Conservation (phyloP, 1,139 yeast species). For the Kurtzmaniella quercitrusa region DNA sequence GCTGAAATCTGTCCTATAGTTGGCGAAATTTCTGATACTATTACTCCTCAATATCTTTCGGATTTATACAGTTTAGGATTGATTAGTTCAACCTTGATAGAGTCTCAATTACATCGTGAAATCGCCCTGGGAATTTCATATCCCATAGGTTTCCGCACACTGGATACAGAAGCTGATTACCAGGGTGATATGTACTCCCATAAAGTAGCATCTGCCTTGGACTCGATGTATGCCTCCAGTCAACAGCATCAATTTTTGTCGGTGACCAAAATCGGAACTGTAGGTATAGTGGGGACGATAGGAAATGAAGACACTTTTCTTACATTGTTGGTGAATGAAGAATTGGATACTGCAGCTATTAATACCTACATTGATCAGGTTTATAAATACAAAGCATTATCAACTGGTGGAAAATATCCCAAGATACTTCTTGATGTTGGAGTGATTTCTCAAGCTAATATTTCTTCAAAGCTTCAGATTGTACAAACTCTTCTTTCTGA, state of each 20-base stretch:
- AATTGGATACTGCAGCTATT: conserved; percentile 15
- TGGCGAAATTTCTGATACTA: conserved; percentile 40
- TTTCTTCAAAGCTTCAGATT: conserved; percentile 14
- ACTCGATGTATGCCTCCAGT: conserved; percentile 37
- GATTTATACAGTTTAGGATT: conserved; percentile 40
- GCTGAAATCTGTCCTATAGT: conserved; percentile 36
- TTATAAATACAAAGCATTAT: conserved; percentile 16
- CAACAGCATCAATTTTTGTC: conserved; percentile 42
- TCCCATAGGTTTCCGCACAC: conserved; percentile 38
- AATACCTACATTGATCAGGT: conserved; percentile 15
- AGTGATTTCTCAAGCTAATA: conserved; percentile 16
- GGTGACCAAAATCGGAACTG: conserved; percentile 40
- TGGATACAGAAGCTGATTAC: conserved; percentile 15
- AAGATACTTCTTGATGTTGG: conserved; percentile 32
- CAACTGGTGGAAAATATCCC: conserved; percentile 13
- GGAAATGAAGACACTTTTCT: conserved; percentile 46
- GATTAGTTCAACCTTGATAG: conserved; percentile 32
- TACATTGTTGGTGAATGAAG: conserved; percentile 21
- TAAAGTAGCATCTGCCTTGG: conserved; percentile 31
- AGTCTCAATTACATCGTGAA: conserved; percentile 46
- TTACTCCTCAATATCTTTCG: conserved; percentile 44
- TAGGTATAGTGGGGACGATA: conserved; percentile 40
- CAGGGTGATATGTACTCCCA: conserved; percentile 21
- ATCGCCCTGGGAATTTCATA: conserved; percentile 42
- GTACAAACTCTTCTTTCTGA: conserved; percentile 15